Conservation (phyloP, 352 stramenopile genomes). For the Phytophthora macrochlamydospora region DNA sequence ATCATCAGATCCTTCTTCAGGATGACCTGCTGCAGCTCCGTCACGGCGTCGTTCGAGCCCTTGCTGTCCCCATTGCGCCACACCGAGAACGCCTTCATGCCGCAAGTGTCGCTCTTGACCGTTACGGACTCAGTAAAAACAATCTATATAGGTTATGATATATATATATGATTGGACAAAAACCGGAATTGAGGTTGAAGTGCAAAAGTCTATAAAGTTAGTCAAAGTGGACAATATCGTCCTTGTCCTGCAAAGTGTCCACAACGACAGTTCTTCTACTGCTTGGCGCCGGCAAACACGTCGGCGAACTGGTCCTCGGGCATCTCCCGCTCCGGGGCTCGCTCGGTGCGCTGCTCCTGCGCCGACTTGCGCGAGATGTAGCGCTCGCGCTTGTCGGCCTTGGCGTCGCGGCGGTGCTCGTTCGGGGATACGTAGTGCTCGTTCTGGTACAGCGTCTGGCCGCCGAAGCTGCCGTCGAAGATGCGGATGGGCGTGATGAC, state of each 20-base stretch:
- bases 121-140: conserved; percentile 1
- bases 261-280: conserved; percentile 11
- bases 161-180: not conserved
- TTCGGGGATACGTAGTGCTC: conserved; percentile 98
- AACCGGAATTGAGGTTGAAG: conserved; percentile 4
- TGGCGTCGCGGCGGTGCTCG: conserved; percentile 84
- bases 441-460: conserved; percentile 98
- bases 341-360: conserved; percentile 80
- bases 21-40: conserved; percentile 82
- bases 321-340: conserved; percentile 63
- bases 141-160: not conserved
- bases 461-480: conserved; percentile 98
- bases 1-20: conserved; percentile 88
- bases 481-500: conserved; percentile 99
- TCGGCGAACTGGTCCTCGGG: conserved; percentile 88
- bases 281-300: conserved; percentile 73
- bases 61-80: conserved; percentile 35
- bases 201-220: conserved; percentile 6
- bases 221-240: conserved; percentile 2
- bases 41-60: conserved; percentile 34
- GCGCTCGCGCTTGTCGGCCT: conserved; percentile 92
- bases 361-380: conserved; percentile 93
- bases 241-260: not conserved
- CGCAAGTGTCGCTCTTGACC: conserved; percentile 9
- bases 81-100: conserved; percentile 40